phyloP scores from a whole-genome alignment of 495 filamentous ascomycete genomes.

The Aspergillus olivimuriae region DNA sequence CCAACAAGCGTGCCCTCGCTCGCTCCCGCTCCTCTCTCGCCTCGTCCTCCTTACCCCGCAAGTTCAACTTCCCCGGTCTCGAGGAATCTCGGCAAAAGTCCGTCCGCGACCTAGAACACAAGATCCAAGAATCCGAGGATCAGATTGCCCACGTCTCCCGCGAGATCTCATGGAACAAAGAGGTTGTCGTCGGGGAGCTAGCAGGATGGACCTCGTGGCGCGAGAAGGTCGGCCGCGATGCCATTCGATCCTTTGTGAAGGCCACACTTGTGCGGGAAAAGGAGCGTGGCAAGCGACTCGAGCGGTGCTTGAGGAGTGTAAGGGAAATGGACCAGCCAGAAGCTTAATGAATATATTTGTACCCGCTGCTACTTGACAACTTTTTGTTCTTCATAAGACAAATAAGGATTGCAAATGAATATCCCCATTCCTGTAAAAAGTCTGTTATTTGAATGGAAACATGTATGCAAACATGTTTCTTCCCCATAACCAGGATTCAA shows the following conservation, averaged over 20 bases:
- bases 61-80: slow-evolving; percentile 51
- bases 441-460: too few species aligned
- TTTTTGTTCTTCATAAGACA: too few species aligned
- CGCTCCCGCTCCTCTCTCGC: slow-evolving; percentile 64
- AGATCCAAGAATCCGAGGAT: slow-evolving; percentile 54
- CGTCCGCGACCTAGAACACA: slow-evolving; percentile 72
- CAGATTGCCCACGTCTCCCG: slow-evolving; percentile 62
- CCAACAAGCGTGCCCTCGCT: slow-evolving; percentile 61
- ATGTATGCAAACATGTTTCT: too few species aligned
- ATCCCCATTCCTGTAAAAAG: too few species aligned
- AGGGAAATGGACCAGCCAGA: slow-evolving; percentile 22
- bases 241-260: slow-evolving; percentile 68
- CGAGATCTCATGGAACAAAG: slow-evolving; percentile 87
- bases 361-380: neutral
- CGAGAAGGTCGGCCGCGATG: slow-evolving; percentile 65
- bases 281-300: slow-evolving; percentile 73
- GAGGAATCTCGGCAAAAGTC: slow-evolving; percentile 82
- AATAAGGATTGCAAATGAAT: too few species aligned
- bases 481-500: too few species aligned
- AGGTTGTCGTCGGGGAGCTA: slow-evolving; percentile 83
- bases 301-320: slow-evolving; percentile 47
- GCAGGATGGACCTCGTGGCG: slow-evolving; percentile 91
- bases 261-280: slow-evolving; percentile 73
- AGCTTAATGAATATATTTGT: slow-evolving; percentile 12
- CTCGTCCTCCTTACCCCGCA: slow-evolving; percentile 41